A percentile compares a stretch with the other conserved stretches of the same genome.
phyloP scores from a whole-genome alignment of 2,329 filamentous ascomycete genomes.

The Didymosphaeria variabile region DNA sequence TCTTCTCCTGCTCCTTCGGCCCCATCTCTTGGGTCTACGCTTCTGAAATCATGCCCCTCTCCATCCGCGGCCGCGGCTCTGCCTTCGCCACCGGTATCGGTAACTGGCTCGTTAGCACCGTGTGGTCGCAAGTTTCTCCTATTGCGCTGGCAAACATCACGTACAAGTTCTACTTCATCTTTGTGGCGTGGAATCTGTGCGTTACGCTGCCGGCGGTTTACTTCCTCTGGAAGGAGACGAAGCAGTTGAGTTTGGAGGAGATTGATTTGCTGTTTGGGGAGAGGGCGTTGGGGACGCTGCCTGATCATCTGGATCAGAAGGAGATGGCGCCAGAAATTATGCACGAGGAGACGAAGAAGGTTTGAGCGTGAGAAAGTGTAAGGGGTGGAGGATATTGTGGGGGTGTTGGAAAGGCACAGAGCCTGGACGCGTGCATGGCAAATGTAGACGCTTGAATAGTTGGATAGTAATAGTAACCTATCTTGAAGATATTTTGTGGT shows the following conservation, averaged over 20 bases:
- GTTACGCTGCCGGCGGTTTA: slow-evolving; percentile 58
- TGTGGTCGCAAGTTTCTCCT: slow-evolving; percentile 68
- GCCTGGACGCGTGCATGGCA: background rate
- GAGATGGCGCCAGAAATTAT: slow-evolving; percentile 11
- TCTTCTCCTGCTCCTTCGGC: slow-evolving; percentile 47
- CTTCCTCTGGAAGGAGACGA: slow-evolving; percentile 60
- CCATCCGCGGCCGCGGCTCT: slow-evolving; percentile 68
- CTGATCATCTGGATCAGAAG: slow-evolving; percentile 53
- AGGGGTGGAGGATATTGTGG: background rate
- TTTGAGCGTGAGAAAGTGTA: background rate
- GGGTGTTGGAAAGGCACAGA: no score
- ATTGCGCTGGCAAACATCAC: slow-evolving; percentile 59
- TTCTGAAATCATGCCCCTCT: slow-evolving; percentile 70
- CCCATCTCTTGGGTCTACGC: slow-evolving; percentile 69
- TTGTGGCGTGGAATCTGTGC: slow-evolving; percentile 60
- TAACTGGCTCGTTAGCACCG: slow-evolving; percentile 67
- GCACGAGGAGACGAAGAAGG: slow-evolving; percentile 10
- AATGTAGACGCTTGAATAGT: no score
- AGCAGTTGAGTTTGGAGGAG: slow-evolving; percentile 62
- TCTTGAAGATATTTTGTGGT: no score
- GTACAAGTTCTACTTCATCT: slow-evolving; percentile 68
- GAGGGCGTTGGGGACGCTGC: slow-evolving; percentile 57
- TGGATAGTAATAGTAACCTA: no score
- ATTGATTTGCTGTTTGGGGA: slow-evolving; percentile 67
- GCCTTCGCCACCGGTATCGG: slow-evolving; percentile 67